A percentile compares a stretch with the other conserved stretches of the same genome.
phyloP scores from a whole-genome alignment of 176 grass and related monocot species.

The Cenchrus purpureus region DNA sequence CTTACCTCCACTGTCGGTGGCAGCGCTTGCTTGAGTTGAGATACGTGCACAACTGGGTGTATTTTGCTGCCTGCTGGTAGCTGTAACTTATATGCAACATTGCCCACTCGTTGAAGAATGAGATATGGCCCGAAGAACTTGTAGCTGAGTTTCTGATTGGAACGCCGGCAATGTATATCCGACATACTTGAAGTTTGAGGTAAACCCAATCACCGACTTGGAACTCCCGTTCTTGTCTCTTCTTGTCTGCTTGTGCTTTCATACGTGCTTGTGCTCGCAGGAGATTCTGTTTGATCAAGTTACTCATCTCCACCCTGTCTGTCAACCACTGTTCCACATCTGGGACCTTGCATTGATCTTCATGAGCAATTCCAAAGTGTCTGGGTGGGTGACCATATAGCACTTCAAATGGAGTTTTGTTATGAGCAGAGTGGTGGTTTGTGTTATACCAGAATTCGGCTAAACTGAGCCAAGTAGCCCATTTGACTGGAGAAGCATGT shows the following conservation, averaged over 20 bases:
- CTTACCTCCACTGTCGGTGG: no score
- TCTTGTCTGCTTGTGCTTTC: not conserved
- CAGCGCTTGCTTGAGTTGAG: no score
- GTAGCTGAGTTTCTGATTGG: not conserved
- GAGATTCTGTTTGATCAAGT: not conserved
- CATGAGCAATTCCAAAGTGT: not conserved
- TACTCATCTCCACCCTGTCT: no score
- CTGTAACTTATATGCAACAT: not conserved
- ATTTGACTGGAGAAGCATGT: not conserved
- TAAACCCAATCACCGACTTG: not conserved
- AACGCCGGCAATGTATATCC: not conserved
- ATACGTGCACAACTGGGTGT: no score
- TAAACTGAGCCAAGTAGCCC: not conserved
- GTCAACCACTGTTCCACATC: no score
- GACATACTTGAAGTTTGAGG: not conserved
- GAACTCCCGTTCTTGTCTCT: not conserved
- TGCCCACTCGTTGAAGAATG: not conserved
- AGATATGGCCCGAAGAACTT: not conserved
- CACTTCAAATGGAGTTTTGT: not conserved
- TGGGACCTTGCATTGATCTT: no score
- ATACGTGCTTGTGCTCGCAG: not conserved
- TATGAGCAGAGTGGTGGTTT: not conserved
- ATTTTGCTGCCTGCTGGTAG: not conserved
- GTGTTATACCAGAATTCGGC: not conserved
- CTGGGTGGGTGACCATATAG: not conserved